Evolutionary conservation across 345 rosid genomes (phyloP).

Genomic region (Salix brachista): DNA sequence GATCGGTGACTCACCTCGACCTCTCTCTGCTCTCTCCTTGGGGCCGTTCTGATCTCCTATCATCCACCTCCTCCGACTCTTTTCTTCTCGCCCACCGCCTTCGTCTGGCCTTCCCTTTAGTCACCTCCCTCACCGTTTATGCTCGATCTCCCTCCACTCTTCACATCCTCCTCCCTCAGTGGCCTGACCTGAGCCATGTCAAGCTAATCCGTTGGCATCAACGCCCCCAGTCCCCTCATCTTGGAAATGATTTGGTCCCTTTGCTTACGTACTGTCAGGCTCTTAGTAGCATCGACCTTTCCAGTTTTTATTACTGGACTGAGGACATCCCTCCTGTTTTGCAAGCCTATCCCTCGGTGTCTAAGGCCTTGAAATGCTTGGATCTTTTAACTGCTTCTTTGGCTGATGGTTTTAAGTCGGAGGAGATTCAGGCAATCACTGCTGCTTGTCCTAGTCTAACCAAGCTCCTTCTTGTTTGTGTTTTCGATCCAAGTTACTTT

Average conservation of each 20-base stretch:
- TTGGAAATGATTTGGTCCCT: constrained; percentile 54
- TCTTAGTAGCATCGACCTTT: constrained; percentile 54
- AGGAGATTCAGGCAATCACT: constrained; percentile 56
- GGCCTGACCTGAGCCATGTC: constrained; percentile 56
- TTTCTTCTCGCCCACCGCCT: constrained; percentile 52
- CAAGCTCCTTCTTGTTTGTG: constrained; percentile 58
- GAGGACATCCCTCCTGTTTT: constrained; percentile 86
- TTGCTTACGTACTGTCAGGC: constrained; percentile 48
- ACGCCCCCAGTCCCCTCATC: constrained; percentile 35
- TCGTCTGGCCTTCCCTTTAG: constrained; percentile 48
- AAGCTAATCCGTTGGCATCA: constrained; percentile 88
- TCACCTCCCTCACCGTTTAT: constrained; percentile 49
- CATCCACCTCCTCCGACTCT: constrained; percentile 33
- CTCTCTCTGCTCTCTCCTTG: constrained; percentile 82
- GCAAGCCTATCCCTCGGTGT: constrained; percentile 37
- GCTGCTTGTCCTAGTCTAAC: constrained; percentile 56
- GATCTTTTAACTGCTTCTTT: constrained; percentile 67
- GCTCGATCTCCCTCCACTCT: constrained; percentile 52
- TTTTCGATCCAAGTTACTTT: constrained; percentile 67
- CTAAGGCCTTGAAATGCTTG: constrained; percentile 42
- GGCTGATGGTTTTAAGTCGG: constrained; percentile 69
- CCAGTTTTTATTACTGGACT: constrained; percentile 81
- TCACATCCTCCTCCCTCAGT: constrained; percentile 50
- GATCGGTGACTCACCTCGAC: constrained; percentile 61
- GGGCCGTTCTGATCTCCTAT: constrained; percentile 60